Evolutionary conservation across 2,329 filamentous ascomycete species (phyloP), one percentile per base, ranked within the genome.

Genomic region (Capronia americana): DNA sequence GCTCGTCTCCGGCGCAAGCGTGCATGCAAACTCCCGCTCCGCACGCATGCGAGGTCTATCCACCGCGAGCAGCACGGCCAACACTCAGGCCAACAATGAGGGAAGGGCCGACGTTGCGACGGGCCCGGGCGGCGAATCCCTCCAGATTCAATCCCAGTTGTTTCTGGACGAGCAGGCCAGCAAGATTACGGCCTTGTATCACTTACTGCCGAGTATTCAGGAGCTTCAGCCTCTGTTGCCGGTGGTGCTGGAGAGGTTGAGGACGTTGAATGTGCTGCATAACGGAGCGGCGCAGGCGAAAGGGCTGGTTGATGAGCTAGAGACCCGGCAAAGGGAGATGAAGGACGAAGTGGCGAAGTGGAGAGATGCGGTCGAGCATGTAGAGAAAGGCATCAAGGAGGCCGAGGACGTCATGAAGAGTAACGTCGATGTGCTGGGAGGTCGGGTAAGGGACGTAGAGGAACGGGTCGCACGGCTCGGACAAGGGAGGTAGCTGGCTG

Each of bases 101-200:
- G 76, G 80, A 3, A 72, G 79, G 1, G 74, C 80, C 4, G 80
- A 83, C 23, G 65, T 51, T 23, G 23, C 61, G 14, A 34, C 30
- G 24, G 58, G 62, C 10, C 63, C 68, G 17, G 65, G 57, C 14
- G 65, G 65, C 20, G 68, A 70, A 55, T 70, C 68, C 7, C 41
- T 67, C 10, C 73, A 74, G 8, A 60, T 70, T 10, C 67, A 70
- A 26, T 65, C 65, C 12, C 50, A 64, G 38, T 62, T 73, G 83
- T 89, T 69, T 81, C 84, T 72, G 46, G 79, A 80, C 8, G 92
- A 96, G 73, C 91, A 96, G 73, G 85, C 88, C 48, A 85, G 91
- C 61, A 97, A 97, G 77, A 91, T 99, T 76, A 95, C 96, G 71
- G 92, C 93, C 1, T 86, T 99, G 4, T 97, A 97, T 78, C 90